These are phyloP conservation scores for Rhodotorula sp. DNA, from an alignment of 1,284 basidiomycete genomes.

Conservation along the genomic window DNA sequence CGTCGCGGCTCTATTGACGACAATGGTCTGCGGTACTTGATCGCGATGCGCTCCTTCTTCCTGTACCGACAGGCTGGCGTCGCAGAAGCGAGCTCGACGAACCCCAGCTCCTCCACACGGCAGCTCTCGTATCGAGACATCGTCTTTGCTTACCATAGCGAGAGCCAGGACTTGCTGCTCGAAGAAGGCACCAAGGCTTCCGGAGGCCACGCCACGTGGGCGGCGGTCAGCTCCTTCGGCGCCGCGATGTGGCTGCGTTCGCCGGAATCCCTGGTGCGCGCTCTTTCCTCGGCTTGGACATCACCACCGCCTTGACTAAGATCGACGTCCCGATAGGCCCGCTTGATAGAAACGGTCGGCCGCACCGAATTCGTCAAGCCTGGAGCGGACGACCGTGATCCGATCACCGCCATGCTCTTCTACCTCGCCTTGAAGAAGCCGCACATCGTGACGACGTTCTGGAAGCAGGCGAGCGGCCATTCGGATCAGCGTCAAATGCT, in stretches of 20 bases:
- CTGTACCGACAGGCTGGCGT: constrained; percentile 7
- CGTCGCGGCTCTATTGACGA: constrained; percentile 70
- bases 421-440: constrained; percentile 93
- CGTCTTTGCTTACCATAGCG: constrained; percentile 92
- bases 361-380: constrained; percentile 79
- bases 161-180: constrained; percentile 81
- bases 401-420: constrained; percentile 81
- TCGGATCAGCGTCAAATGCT: constrained; percentile 87
- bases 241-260: constrained; percentile 85
- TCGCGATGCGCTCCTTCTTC: constrained; percentile 55
- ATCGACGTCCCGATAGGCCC: constrained; percentile 56
- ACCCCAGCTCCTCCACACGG: neutral
- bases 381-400: constrained; percentile 76
- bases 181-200: constrained; percentile 60
- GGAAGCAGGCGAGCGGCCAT: constrained; percentile 93
- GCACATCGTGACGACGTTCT: constrained; percentile 87
- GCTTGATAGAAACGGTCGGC: constrained; percentile 84
- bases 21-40: constrained; percentile 84
- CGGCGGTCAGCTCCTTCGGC: constrained; percentile 79
- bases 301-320: too few species aligned
- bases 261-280: constrained; percentile 67
- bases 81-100: neutral
- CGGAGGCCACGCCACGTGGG: constrained; percentile 77
- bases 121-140: constrained; percentile 86
- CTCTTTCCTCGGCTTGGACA: too few species aligned